Base-by-base conservation (phyloP, 2,329 filamentous ascomycete species). In the Diaporthe longicolla region DNA sequence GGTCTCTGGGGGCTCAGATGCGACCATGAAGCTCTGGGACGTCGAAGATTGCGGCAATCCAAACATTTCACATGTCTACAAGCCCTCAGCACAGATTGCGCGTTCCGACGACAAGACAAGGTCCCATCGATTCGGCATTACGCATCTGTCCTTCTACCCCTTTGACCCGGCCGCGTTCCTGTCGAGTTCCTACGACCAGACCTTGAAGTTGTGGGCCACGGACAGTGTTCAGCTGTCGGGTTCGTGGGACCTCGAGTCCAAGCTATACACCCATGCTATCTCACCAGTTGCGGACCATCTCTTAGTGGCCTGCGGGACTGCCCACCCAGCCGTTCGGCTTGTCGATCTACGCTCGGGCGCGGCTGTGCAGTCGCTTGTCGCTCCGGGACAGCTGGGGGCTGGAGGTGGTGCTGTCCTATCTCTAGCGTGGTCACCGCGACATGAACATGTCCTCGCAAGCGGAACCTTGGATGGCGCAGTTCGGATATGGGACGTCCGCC, bases 271-370 rank as follows among this genome's bases (percentile, higher is more conserved):
- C 0, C 95, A 98, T 81, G 91, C 93, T 0, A 88, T 94, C 35
- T 97, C 95, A 0, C 89, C 92, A 55, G 85, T 95, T 73, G 89
- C 94, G 72, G 85, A 90, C 70, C 88, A 95, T 79, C 87, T 97
- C 0, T 89, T 98, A 5, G 93, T 98, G 13, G 95, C 96, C 13
- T 97, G 95, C 79, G 95, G 94, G 0, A 97, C 95, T 0, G 95
- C 97, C 76, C 92, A 97, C 80, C 94, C 94, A 9, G 89, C 93
- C 35, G 93, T 98, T 19, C 92, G 95, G 21, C 89, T 98, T 9
- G 91, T 98, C 8, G 96, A 98, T 80, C 87, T 98, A 45, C 93
- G 94, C 70, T 95, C 95, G 0, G 95, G 95, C 3, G 89, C 95
- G 21, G 91, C 89, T 63, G 92, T 93, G 1, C 93, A 95, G 79